A percentile compares a stretch with the other conserved stretches of the same genome.
Evolutionary conservation across 2,329 filamentous ascomycete genomes (phyloP).

Genomic region (Didymella keratinophila): DNA sequence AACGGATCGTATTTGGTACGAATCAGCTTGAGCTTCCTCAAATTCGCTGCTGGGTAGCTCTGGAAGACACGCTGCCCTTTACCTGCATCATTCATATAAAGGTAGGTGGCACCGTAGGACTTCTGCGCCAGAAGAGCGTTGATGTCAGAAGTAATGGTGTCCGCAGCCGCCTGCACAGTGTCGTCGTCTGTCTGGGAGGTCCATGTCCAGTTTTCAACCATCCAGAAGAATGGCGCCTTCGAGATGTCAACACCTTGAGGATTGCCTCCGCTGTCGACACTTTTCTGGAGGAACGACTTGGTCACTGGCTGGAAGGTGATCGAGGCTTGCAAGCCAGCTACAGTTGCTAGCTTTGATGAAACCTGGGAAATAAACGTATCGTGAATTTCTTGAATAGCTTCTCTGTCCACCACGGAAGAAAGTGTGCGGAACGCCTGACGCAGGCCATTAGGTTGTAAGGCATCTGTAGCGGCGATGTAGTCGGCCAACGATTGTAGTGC

Average conservation of each 20-base stretch:
- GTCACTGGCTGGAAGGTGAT: slow-evolving; percentile 34
- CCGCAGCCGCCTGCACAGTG: slow-evolving; percentile 12
- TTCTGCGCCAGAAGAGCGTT: slow-evolving; percentile 12
- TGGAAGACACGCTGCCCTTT: slow-evolving; percentile 36
- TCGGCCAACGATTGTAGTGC: slow-evolving; percentile 23
- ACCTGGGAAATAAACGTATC: slow-evolving; percentile 25
- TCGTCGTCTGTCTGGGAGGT: slow-evolving; percentile 16
- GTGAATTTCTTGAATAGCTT: slow-evolving; percentile 26
- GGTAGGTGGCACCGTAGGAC: slow-evolving; percentile 13
- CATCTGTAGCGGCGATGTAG: slow-evolving; percentile 23
- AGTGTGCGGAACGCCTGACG: slow-evolving; percentile 30
- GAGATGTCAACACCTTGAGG: slow-evolving; percentile 29
- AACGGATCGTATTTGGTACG: slow-evolving; percentile 44
- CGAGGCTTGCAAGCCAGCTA: slow-evolving; percentile 20
- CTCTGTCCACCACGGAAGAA: slow-evolving; percentile 25
- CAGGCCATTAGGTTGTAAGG: slow-evolving; percentile 22
- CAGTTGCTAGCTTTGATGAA: slow-evolving; percentile 9
- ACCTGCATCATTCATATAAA: slow-evolving; percentile 40
- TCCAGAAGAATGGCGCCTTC: slow-evolving; percentile 29
- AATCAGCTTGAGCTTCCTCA: slow-evolving; percentile 38
- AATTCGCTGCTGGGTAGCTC: slow-evolving; percentile 41
- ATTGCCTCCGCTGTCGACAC: slow-evolving; percentile 27
- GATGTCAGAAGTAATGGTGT: slow-evolving; percentile 22
- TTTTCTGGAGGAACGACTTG: slow-evolving; percentile 26
- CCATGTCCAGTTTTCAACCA: slow-evolving; percentile 28